Base-by-base conservation (phyloP, 495 filamentous ascomycete species). In the Penicillium odoratum region DNA sequence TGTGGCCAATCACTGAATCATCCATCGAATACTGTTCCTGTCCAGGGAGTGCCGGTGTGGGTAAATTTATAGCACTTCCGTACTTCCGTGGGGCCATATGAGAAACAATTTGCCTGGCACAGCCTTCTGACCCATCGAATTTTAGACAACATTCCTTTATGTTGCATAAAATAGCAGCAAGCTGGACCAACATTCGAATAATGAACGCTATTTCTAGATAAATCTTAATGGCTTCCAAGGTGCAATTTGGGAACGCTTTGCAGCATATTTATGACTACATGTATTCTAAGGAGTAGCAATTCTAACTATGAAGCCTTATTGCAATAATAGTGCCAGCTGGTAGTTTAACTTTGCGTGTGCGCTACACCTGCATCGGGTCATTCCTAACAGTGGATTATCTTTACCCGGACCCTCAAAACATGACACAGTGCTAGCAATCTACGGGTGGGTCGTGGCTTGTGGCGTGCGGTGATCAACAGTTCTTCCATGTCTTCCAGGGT, bases 31-130 rank as follows among this genome's bases (percentile, higher is more conserved):
- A 28, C 16, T 8, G 15, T 25, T 25, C n/a, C 7, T 56, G 7
- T 3, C 25, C 16, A 15, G 30, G 3, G 7, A 47, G 25, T 48
- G 15, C 31, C 21, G 30, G 25, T 10, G 26, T 58, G 44, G 50
- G 43, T 58, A 53, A 58, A 58, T 48, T 25, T 48, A 58, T 48
- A 58, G 21, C 56, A 48, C 31, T 38, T 31, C 16, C 16, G 33
- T 51, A 48, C 31, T 38, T 31, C 16, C 16, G 33, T 51, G 48
- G 48, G 34, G 30, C 48, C 26, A 36, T 38, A 33, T 13, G 44
- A 11, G 10, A 47, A 8, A 47, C 44, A 13, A 47, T 26, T 10
- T 47, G 38, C 15, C 13, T 40, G 15, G 38, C 15, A 40, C 13
- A 7, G 15, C 15, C 36, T 40, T 40, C 2, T 40, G 5, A 40